Evolutionary conservation across 73 alveolate species (phyloP).

Genomic region (Durusdinium trenchii): DNA sequence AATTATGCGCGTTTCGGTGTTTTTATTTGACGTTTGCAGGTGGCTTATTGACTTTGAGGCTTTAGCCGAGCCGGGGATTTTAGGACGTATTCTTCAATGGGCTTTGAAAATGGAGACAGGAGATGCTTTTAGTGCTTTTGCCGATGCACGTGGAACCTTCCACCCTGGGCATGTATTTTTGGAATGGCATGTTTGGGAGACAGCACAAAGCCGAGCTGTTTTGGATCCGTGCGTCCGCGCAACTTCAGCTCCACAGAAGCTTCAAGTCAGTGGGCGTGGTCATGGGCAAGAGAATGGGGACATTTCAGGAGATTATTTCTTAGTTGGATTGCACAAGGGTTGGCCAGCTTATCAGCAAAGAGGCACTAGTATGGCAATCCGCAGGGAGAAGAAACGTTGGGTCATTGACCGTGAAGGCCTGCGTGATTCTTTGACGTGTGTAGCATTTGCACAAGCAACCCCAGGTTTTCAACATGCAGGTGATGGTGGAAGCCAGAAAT

Average conservation of each 20-base stretch:
- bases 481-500: constrained; percentile 54
- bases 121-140: constrained; percentile 5
- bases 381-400: constrained; percentile 49
- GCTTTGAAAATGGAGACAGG: background rate
- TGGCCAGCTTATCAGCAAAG: constrained; percentile 44
- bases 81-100: constrained; percentile 43
- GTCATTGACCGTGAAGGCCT: constrained; percentile 60
- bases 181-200: constrained; percentile 64
- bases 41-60: constrained; percentile 68
- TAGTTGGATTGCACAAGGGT: constrained; percentile 44
- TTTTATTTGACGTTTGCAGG: background rate
- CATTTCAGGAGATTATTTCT: constrained; percentile 10
- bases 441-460: constrained; percentile 38
- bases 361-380: constrained; percentile 32
- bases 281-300: constrained; percentile 17
- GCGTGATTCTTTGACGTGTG: constrained; percentile 50
- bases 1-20: background rate
- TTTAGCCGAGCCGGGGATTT: constrained; percentile 65
- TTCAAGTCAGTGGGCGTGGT: constrained; percentile 25
- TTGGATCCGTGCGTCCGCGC: constrained; percentile 44
- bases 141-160: background rate
- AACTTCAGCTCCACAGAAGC: constrained; percentile 28
- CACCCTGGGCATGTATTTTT: constrained; percentile 43
- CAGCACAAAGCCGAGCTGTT: background rate
- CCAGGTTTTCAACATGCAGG: constrained; percentile 63